Evolutionary conservation across 495 filamentous ascomycete genomes (phyloP).

Genomic region (Aspergillus cavernicola): DNA sequence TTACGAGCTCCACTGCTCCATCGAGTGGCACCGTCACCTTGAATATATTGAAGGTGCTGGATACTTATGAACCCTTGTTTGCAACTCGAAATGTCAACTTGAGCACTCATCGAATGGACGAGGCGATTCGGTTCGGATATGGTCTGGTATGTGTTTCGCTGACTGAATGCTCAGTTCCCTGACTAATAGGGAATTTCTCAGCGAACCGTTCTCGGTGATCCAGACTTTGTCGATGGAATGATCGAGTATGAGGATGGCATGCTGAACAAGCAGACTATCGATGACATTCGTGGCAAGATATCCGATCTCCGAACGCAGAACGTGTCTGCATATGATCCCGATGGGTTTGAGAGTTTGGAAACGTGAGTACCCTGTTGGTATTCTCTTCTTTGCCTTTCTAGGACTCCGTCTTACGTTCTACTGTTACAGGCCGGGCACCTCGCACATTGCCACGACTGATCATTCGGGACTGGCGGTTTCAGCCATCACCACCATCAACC

Average conservation of each 20-base stretch:
- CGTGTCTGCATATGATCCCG: conserved; percentile 66
- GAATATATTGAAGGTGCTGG: conserved; percentile 71
- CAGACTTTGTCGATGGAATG: conserved; percentile 62
- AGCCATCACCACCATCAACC: conserved; percentile 78
- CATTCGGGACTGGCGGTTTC: conserved; percentile 64
- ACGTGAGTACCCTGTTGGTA: conserved; percentile 37
- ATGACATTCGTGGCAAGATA: conserved; percentile 60
- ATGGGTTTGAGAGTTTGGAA: conserved; percentile 56
- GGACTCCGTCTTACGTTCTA: too few relatives aligned
- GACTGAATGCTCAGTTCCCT: neutral
- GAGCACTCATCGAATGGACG: conserved; percentile 76
- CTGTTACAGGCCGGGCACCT: conserved; percentile 58
- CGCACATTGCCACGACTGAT: conserved; percentile 70
- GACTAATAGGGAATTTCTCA: conserved; percentile 13
- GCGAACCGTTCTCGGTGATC: conserved; percentile 74
- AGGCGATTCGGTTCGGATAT: conserved; percentile 86
- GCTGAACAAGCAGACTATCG: conserved; percentile 55
- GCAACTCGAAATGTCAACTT: conserved; percentile 49
- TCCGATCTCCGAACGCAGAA: conserved; percentile 64
- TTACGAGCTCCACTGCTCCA: conserved; percentile 68
- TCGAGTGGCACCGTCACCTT: conserved; percentile 69
- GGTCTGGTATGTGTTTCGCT: conserved; percentile 46
- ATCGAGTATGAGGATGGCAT: conserved; percentile 62
- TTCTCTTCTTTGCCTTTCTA: neutral
- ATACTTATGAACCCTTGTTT: conserved; percentile 63